Evolutionary conservation across 495 filamentous ascomycete genomes (phyloP).

Genomic region (Podospora pseudoanserina): DNA sequence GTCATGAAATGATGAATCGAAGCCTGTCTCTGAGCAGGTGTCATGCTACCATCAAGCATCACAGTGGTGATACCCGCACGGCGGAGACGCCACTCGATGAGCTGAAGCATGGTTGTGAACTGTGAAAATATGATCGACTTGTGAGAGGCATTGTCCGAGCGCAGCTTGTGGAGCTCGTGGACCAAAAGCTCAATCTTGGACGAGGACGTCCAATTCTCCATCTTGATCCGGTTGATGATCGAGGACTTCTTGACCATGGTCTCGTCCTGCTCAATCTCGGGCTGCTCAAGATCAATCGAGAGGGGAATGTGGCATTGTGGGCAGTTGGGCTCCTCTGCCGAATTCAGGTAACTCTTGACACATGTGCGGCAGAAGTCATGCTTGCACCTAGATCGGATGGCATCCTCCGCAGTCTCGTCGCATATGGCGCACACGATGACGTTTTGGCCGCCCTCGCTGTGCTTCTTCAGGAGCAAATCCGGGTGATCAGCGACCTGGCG

Average conservation of each 20-base stretch:
- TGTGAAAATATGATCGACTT: slow-evolving; percentile 98
- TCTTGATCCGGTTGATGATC: slow-evolving; percentile 95
- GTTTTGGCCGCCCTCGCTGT: slow-evolving; percentile 80
- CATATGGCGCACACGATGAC: slow-evolving; percentile 89
- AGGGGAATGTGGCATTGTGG: slow-evolving; percentile 88
- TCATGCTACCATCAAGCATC: slow-evolving; percentile 96
- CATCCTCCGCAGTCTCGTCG: slow-evolving; percentile 91
- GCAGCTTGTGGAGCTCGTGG: slow-evolving; percentile 83
- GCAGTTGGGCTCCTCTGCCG: slow-evolving; percentile 74
- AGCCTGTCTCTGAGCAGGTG: slow-evolving; percentile 82
- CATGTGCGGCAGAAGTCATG: slow-evolving; percentile 95
- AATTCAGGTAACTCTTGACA: slow-evolving; percentile 75
- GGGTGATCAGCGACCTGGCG: slow-evolving; percentile 94
- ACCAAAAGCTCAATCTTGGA: slow-evolving; percentile 97
- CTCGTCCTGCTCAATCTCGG: slow-evolving; percentile 86
- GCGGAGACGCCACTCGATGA: slow-evolving; percentile 93
- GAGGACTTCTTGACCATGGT: slow-evolving; percentile 81
- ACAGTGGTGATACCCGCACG: slow-evolving; percentile 95
- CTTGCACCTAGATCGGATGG: slow-evolving; percentile 83
- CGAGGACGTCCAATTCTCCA: slow-evolving; percentile 95
- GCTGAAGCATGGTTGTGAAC: slow-evolving; percentile 96
- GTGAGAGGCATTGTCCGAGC: slow-evolving; percentile 83
- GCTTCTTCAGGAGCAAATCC: slow-evolving; percentile 86
- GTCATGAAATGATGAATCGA: slow-evolving; percentile 94
- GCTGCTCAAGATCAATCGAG: slow-evolving; percentile 87